Evolutionary conservation across 2,329 filamentous ascomycete genomes (phyloP).

Genomic region (Orbilia javanica): DNA sequence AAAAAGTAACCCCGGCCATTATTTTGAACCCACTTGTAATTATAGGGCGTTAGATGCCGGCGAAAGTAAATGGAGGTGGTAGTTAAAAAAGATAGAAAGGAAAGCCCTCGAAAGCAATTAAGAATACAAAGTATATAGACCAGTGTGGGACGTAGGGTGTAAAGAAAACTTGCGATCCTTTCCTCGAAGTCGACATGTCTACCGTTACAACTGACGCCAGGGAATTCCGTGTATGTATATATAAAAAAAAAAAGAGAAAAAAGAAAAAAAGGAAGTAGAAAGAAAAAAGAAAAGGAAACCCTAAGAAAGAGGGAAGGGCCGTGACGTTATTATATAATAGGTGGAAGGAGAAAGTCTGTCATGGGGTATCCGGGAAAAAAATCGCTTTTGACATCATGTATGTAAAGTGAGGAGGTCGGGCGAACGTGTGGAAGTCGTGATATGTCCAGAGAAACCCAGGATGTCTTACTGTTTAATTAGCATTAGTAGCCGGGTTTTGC

Average conservation of each 20-base stretch:
- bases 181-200: slow-evolving; percentile 29
- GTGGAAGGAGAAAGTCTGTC: slow-evolving; percentile 8
- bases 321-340: slow-evolving; percentile 5
- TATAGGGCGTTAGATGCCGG: not conserved
- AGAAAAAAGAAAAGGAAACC: slow-evolving; percentile 2
- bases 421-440: not conserved
- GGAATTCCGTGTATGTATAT: slow-evolving; percentile 37
- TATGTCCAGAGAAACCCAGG: not conserved
- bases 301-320: slow-evolving; percentile 14
- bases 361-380: slow-evolving; percentile 20
- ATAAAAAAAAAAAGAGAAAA: not conserved
- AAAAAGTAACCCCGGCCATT: not conserved
- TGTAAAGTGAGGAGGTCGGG: not conserved
- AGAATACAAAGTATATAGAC: slow-evolving; percentile 15
- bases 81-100: not conserved
- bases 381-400: slow-evolving; percentile 20
- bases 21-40: not conserved
- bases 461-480: not conserved
- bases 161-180: slow-evolving; percentile 2
- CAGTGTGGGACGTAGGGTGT: not conserved
- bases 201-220: slow-evolving; percentile 37
- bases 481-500: not conserved
- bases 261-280: slow-evolving; percentile 12
- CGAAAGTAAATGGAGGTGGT: not conserved
- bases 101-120: not conserved